Evolutionary conservation across 805 yeast genomes (phyloP), one percentile per base, ranked within the genome.

Genomic region (Candida dajiaensis): DNA sequence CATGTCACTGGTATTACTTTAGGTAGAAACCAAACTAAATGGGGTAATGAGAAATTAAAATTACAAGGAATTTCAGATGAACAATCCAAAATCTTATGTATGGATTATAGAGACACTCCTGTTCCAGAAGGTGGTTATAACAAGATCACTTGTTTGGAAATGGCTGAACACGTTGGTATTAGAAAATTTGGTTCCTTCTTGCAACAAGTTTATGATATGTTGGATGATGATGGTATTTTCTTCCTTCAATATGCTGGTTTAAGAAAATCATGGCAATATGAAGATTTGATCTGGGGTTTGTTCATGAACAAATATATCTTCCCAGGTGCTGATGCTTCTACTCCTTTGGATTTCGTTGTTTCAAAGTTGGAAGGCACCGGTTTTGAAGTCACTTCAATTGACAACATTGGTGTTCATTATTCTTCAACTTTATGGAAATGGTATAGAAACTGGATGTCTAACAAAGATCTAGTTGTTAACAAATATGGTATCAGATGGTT

Each of bases 251-350:
- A 84, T 62, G 90, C 96, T 43, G 97, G 97, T 45, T 71, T 89
- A 59, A 81, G 96, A 73, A 89, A 89, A 72, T 73, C 77, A 49
- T 89, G 96, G 97, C 96, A 89, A 72, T 89, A 87, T 69, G 96
- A 89, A 72, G 97, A 89, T 67, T 76, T 89, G 61, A 74, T 81
- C 68, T 89, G 96, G 97, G 97, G 97, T 59, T 74, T 89, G 65
- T 89, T 89, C 70, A 89, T 89, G 96, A 89, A 89, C 80, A 89
- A 87, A 74, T 89, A 87, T 70, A 84, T 89, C 64, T 89, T 89
- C 88, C 96, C 97, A 39, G 97, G 97, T 69, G 96, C 96, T 44
- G 97, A 89, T 71, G 96, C 96, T 41, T 87, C 95, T 7, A 89
- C 97, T 47, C 97, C 97, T 35, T 77, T 89, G 57, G 88, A 88